These are phyloP conservation scores for Phaeophleospora eucalypticola DNA, from an alignment of 2,329 filamentous ascomycete species.

Conservation along the genomic window DNA sequence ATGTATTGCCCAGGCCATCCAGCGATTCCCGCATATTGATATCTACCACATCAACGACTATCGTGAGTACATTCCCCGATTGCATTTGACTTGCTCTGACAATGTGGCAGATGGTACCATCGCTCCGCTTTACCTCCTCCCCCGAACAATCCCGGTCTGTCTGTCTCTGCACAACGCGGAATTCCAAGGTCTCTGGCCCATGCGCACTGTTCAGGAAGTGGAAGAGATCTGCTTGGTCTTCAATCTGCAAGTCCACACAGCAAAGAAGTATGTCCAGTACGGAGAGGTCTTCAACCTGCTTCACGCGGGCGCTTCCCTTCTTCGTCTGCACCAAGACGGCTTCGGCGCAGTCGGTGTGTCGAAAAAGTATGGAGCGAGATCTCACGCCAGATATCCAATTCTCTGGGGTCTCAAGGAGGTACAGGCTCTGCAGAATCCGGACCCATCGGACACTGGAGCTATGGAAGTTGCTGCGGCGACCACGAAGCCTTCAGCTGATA, in stretches of 20 bases:
- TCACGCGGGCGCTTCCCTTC: constrained; percentile 59
- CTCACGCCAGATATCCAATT: constrained; percentile 61
- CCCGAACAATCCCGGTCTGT: constrained; percentile 56
- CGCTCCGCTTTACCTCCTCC: constrained; percentile 60
- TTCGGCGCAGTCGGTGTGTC: constrained; percentile 65
- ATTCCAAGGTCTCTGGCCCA: constrained; percentile 64
- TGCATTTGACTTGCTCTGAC: too few relatives aligned
- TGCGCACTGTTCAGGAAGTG: constrained; percentile 56
- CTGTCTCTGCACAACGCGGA: constrained; percentile 64
- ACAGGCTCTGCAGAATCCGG: constrained; percentile 60
- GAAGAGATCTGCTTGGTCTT: constrained; percentile 61
- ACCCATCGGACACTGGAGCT: constrained; percentile 60
- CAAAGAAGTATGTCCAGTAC: constrained; percentile 60
- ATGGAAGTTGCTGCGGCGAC: constrained; percentile 58
- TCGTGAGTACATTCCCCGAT: too few relatives aligned
- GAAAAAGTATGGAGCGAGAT: constrained; percentile 62
- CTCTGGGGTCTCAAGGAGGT: constrained; percentile 62
- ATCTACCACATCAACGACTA: constrained; percentile 63
- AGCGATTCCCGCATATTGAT: constrained; percentile 57
- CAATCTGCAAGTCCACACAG: constrained; percentile 54
- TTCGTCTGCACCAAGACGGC: constrained; percentile 61
- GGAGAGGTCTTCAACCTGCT: constrained; percentile 64
- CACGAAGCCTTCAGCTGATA: constrained; percentile 46
- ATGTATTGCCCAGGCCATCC: constrained; percentile 59
- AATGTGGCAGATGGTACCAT: constrained; percentile 58